Percentiles rank a stretch among this genome's conserved stretches.
These are phyloP conservation scores for Mucuna pruriens DNA, from an alignment of 306 rosid genomes.

Conservation along the genomic window DNA sequence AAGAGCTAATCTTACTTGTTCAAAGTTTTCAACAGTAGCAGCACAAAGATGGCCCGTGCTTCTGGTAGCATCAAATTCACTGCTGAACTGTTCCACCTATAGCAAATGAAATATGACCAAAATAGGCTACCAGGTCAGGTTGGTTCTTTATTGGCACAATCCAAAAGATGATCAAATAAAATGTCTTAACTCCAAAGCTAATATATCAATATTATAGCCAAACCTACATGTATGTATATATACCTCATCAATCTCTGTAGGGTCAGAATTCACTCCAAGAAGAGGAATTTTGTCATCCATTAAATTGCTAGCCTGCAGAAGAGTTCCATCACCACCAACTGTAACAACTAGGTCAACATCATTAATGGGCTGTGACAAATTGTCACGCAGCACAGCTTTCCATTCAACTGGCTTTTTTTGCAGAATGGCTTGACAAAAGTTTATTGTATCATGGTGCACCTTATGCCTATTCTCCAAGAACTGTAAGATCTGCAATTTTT, in stretches of 20 bases:
- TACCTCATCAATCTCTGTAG: constrained; percentile 83
- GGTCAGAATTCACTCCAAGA: constrained; percentile 97
- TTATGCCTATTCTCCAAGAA: constrained; percentile 69
- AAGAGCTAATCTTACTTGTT: constrained; percentile 61
- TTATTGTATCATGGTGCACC: constrained; percentile 72
- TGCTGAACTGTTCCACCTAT: constrained; percentile 67
- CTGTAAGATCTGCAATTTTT: constrained; percentile 55
- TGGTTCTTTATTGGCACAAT: constrained; percentile 8
- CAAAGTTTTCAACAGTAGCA: constrained; percentile 76
- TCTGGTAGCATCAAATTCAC: constrained; percentile 81
- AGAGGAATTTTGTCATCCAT: constrained; percentile 75
- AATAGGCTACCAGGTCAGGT: constrained; percentile 3
- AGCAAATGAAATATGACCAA: constrained; percentile 34
- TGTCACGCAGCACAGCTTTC: constrained; percentile 59
- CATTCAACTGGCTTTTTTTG: constrained; percentile 73
- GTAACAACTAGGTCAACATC: constrained; percentile 84
- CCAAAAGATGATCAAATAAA: constrained; percentile 26
- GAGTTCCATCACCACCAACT: constrained; percentile 95
- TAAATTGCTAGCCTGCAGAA: constrained; percentile 86
- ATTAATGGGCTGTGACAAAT: constrained; percentile 63
- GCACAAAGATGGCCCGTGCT: constrained; percentile 91
- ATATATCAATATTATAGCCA: constrained; percentile 15
- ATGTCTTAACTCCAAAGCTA: constrained; percentile 1
- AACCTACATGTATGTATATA: constrained; percentile 13
- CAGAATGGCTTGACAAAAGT: constrained; percentile 75